Evolutionary conservation across 768 basidiomycete species (phyloP).

Genomic region (Daedalea quercina): DNA sequence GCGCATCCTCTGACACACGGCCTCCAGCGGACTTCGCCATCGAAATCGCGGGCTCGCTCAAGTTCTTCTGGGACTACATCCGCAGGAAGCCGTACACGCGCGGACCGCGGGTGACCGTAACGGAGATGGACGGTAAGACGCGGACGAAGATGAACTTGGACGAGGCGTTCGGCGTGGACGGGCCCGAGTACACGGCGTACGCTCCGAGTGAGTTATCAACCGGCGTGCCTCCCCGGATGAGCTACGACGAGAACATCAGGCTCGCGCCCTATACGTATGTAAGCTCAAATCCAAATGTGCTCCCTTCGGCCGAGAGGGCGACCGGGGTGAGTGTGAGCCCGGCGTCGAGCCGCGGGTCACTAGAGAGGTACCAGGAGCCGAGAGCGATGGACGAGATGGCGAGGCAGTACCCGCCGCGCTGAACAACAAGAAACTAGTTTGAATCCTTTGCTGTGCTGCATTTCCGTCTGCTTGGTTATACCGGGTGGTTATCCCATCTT

Average conservation of each 20-base stretch:
- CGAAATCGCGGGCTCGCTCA: slow-evolving; percentile 60
- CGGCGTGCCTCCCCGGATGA: slow-evolving; percentile 13
- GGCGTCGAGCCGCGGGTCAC: not conserved
- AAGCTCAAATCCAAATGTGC: not conserved
- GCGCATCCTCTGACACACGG: not conserved
- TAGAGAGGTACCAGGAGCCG: not conserved
- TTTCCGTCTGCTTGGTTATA: too few relatives aligned
- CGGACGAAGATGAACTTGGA: slow-evolving; percentile 27
- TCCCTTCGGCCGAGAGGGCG: not conserved
- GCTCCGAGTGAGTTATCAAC: slow-evolving; percentile 1
- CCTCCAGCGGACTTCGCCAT: slow-evolving; percentile 51
- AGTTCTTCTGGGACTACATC: slow-evolving; percentile 47
- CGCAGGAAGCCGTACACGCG: slow-evolving; percentile 24
- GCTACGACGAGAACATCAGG: slow-evolving; percentile 36
- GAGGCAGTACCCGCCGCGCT: not conserved
- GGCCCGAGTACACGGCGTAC: not conserved
- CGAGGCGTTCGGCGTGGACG: slow-evolving; percentile 32
- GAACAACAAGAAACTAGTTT: not conserved
- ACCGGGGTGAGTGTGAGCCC: not conserved
- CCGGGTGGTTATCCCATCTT: too few relatives aligned
- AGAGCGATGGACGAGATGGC: not conserved
- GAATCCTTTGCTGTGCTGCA: not conserved
- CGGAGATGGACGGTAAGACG: slow-evolving; percentile 18
- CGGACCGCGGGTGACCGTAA: slow-evolving; percentile 17
- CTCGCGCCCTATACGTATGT: slow-evolving; percentile 31